Percentiles rank a stretch among this genome's conserved stretches.
These are phyloP conservation scores for Tylopilus plumbeoviolaceoides DNA, from an alignment of 768 basidiomycete species.

Conservation along the genomic window DNA sequence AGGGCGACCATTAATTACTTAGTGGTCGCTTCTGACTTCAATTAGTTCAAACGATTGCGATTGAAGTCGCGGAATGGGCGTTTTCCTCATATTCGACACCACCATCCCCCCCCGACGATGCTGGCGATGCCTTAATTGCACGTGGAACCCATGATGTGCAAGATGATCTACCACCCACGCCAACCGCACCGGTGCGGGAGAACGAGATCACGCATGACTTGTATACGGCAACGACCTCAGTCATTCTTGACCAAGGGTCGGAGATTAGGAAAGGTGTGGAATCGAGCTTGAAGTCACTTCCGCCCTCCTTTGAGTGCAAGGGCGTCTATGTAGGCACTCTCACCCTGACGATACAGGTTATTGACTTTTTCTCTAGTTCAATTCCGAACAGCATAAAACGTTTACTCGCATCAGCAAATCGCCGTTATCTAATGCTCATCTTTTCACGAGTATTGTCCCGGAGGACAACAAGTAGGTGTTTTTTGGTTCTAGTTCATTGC, in stretches of 20 bases:
- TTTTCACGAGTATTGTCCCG: slow-evolving; percentile 8
- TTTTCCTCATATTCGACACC: background rate
- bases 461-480: slow-evolving; percentile 3
- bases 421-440: background rate
- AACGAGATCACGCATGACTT: slow-evolving; percentile 10
- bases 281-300: slow-evolving; percentile 6
- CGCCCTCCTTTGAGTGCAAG: slow-evolving; percentile 5
- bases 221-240: slow-evolving; percentile 5
- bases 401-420: background rate
- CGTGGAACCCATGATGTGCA: background rate
- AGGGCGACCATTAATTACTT: background rate
- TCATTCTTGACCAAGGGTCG: background rate
- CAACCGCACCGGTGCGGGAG: background rate
- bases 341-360: background rate
- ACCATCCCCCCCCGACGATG: background rate
- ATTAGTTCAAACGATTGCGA: slow-evolving; percentile 9
- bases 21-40: background rate
- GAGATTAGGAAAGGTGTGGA: slow-evolving; percentile 9
- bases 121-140: background rate
- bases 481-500: background rate
- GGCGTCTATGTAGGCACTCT: slow-evolving; percentile 5
- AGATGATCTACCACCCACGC: background rate
- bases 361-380: background rate
- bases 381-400: background rate
- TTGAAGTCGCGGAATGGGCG: slow-evolving; percentile 2